Conservation (phyloP, 371 early-diverging fungal species). For the Mucor ambiguus region DNA sequence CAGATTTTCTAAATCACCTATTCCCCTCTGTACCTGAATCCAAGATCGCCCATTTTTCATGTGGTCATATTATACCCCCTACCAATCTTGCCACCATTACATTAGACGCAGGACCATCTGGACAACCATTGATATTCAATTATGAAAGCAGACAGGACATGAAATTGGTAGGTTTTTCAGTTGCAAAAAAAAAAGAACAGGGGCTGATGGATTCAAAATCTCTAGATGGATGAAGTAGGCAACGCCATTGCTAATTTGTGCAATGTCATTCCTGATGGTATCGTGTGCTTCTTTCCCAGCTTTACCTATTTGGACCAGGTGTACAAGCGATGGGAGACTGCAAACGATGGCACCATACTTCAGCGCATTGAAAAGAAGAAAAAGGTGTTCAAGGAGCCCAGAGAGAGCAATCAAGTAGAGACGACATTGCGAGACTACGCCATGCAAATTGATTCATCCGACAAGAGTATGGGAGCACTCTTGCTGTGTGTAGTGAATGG, state of each 20-base stretch:
- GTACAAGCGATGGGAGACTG: constrained; percentile 53
- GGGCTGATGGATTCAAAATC: background rate
- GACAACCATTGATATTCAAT: constrained; percentile 68
- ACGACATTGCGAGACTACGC: constrained; percentile 62
- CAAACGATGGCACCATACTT: constrained; percentile 36
- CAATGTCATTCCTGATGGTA: constrained; percentile 88
- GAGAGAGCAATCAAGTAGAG: constrained; percentile 62
- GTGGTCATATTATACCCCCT: constrained; percentile 80
- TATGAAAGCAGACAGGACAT: constrained; percentile 65
- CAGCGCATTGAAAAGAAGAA: constrained; percentile 60
- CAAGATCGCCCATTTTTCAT: constrained; percentile 67
- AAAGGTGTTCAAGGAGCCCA: constrained; percentile 75
- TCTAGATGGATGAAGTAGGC: constrained; percentile 75
- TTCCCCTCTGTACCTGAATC: constrained; percentile 51
- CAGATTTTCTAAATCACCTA: constrained; percentile 52
- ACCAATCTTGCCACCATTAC: constrained; percentile 66
- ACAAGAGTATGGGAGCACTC: constrained; percentile 69
- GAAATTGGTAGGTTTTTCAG: constrained; percentile 40
- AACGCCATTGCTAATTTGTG: constrained; percentile 73
- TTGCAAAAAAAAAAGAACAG: background rate
- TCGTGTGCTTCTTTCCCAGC: constrained; percentile 94
- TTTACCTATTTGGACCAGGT: constrained; percentile 84
- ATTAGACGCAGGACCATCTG: constrained; percentile 67
- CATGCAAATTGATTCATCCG: constrained; percentile 40
- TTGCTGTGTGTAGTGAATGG: constrained; percentile 97